phyloP scores from a whole-genome alignment of 108 stramenopile genomes.

The Skeletonema costatum region DNA sequence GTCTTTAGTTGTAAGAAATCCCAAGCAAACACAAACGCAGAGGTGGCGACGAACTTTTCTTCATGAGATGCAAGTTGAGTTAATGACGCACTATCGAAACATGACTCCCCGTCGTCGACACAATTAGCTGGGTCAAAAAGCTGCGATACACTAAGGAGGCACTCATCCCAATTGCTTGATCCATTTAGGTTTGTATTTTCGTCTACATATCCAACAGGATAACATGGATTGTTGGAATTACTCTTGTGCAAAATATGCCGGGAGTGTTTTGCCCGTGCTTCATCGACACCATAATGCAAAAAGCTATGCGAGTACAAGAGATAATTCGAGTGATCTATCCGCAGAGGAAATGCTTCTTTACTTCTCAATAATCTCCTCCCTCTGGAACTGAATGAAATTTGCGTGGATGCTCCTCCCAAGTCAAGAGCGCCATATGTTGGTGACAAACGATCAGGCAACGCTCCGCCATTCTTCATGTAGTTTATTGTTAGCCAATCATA shows the following conservation, averaged over 20 bases:
- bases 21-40: conserved; percentile 60
- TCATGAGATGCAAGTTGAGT: neutral
- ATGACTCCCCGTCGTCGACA: conserved; percentile 7
- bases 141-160: conserved; percentile 45
- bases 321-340: conserved; percentile 84
- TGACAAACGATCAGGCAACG: conserved; percentile 33
- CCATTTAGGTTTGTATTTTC: conserved; percentile 19
- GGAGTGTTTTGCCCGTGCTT: conserved; percentile 57
- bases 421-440: conserved; percentile 89
- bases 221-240: conserved; percentile 48
- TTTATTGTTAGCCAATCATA: conserved; percentile 89
- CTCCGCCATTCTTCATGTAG: conserved; percentile 63
- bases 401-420: conserved; percentile 90
- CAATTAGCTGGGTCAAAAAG: conserved; percentile 55
- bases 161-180: conserved; percentile 41
- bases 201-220: conserved; percentile 49
- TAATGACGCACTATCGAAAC: neutral
- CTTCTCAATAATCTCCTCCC: conserved; percentile 53
- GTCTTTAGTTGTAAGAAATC: conserved; percentile 63
- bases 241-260: conserved; percentile 28
- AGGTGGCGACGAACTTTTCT: conserved; percentile 67
- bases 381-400: conserved; percentile 83
- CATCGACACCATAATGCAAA: conserved; percentile 88
- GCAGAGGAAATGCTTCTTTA: conserved; percentile 80
- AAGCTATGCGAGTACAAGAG: conserved; percentile 91